Base-by-base conservation (phyloP, 106 monocot species). In the Acorus calamus region DNA sequence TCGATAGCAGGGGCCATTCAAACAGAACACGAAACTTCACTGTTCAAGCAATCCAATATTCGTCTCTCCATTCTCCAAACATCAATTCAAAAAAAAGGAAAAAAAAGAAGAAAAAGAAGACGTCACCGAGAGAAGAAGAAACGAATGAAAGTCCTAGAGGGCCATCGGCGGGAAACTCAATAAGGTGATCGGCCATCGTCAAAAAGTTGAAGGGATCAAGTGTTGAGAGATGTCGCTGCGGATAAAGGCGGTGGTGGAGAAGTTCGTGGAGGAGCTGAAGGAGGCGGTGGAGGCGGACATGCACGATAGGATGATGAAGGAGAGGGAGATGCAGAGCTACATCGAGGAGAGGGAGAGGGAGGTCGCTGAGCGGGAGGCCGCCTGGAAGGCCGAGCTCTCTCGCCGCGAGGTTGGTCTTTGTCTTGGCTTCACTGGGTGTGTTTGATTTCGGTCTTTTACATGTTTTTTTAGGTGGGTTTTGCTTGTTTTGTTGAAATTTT, bases 241-340 rank as follows among this genome's bases (percentile, higher is more conserved):
- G 49, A 94, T 94, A 64, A 94, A 94, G 77, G 79, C 94, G 61
- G 94, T 94, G 75, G 94, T 94, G 70, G 94, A 89, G 6, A 79
- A 78, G 86, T 94, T 94, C 84, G 89, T 94, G 77, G 71, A 75
- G 75, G 94, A 94, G 77, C 75, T 94, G 49, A 81, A 86, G 74
- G 86, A 89, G 70, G 94, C 94, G 5, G 64, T 94, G 65, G 86
- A 94, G 49, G 94, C 89, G 42, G 94, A 94, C 67, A 94, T 94
- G 9, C 89, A 89, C 55, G 94, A 94, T 66, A 71, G 89, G 60
- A 84, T 94, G 55, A 94, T 94, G 94, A 94, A 94, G 77, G 94
- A 94, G 84, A 67, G 94, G 62, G 94, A 94, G 89, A 89, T 94
- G 86, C 94, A 89, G 81, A 94, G 94, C 70, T 94, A 86, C 75